These are phyloP conservation scores for Fraxinus xanthoxyloides DNA, from an alignment of 305 asterid genomes.

Conservation along the genomic window DNA sequence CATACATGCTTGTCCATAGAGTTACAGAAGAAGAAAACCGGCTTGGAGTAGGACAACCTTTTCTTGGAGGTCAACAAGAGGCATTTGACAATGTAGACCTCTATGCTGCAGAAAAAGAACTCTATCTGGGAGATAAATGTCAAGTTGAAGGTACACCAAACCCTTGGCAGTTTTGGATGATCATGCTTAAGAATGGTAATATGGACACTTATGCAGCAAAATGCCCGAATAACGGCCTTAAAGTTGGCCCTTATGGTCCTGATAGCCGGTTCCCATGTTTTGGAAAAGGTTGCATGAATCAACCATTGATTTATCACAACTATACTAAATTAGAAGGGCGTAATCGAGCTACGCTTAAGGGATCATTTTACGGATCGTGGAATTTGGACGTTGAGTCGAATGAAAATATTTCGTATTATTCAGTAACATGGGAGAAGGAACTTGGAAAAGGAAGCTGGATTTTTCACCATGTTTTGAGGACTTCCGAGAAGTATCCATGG, in stretches of 20 bases:
- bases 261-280: slow-evolving; percentile 57
- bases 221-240: slow-evolving; percentile 64
- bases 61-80: slow-evolving; percentile 34
- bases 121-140: slow-evolving; percentile 59
- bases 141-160: slow-evolving; percentile 55
- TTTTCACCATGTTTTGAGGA: slow-evolving; percentile 63
- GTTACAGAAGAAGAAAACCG: slow-evolving; percentile 60
- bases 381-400: slow-evolving; percentile 45
- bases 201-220: slow-evolving; percentile 69
- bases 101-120: slow-evolving; percentile 62
- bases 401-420: slow-evolving; percentile 42
- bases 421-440: slow-evolving; percentile 70
- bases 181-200: slow-evolving; percentile 74
- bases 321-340: slow-evolving; percentile 53
- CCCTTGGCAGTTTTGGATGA: slow-evolving; percentile 91
- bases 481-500: slow-evolving; percentile 75
- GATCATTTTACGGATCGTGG: slow-evolving; percentile 78
- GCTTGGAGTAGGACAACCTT: slow-evolving; percentile 48
- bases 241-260: slow-evolving; percentile 53
- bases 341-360: slow-evolving; percentile 39
- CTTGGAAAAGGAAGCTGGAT: slow-evolving; percentile 68
- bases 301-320: slow-evolving; percentile 62
- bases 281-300: slow-evolving; percentile 71
- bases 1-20: slow-evolving; percentile 46
- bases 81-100: slow-evolving; percentile 40